phyloP scores from a whole-genome alignment of 768 basidiomycete species.

The Sporobolomyces roseus region DNA sequence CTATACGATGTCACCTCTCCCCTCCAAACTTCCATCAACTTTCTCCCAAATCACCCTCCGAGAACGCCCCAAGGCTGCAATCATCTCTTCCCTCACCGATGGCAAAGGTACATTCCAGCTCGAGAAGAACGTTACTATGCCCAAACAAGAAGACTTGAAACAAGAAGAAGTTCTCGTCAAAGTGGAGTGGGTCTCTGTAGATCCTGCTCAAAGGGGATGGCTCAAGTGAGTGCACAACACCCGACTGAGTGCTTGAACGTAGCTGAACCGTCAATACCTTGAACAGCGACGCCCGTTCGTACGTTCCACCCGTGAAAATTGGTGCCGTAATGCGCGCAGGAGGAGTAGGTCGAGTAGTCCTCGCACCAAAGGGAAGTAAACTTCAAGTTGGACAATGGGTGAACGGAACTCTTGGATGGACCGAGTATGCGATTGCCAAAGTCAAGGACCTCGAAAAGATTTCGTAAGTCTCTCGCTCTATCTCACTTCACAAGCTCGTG shows the following conservation, averaged over 20 bases:
- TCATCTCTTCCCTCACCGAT: conserved; percentile 53
- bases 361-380: conserved; percentile 55
- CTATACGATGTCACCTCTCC: conserved; percentile 17
- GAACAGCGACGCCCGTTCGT: conserved; percentile 66
- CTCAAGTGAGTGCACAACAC: too few species aligned
- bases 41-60: conserved; percentile 60
- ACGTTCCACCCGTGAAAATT: conserved; percentile 65
- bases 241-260: too few species aligned
- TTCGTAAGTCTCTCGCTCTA: conserved; percentile 60
- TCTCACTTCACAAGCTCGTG: too few species aligned
- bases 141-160: conserved; percentile 43
- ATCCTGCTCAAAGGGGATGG: conserved; percentile 82
- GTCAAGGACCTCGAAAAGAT: conserved; percentile 58
- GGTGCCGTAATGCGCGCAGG: conserved; percentile 55
- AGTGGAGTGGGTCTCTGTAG: conserved; percentile 72
- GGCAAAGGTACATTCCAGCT: conserved; percentile 62
- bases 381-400: conserved; percentile 69
- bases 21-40: conserved; percentile 11
- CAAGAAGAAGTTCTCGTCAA: conserved; percentile 65
- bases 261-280: too few species aligned
- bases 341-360: conserved; percentile 55
- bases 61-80: conserved; percentile 65
- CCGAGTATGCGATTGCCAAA: conserved; percentile 62
- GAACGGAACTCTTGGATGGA: conserved; percentile 64
- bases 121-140: conserved; percentile 45